A percentile compares a stretch with the other conserved stretches of the same genome.
Evolutionary conservation across 306 rosid genomes (phyloP).

Genomic region (Medicago lupulina): DNA sequence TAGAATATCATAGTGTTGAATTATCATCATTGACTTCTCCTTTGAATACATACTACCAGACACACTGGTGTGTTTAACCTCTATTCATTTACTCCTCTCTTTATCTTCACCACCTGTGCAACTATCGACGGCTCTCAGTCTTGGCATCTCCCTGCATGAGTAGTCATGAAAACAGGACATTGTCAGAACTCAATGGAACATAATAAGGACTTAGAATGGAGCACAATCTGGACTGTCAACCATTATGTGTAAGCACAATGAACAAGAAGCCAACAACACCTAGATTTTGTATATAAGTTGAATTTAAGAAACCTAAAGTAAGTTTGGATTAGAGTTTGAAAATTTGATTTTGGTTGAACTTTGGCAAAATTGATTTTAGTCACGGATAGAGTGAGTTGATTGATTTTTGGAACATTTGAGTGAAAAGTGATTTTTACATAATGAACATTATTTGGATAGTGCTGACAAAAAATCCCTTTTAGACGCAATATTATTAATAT

Average conservation of each 20-base stretch:
- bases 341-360: no score
- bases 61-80: slow-evolving; percentile 32
- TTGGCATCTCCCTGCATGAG: slow-evolving; percentile 62
- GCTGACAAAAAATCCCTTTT: slow-evolving; percentile 3
- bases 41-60: slow-evolving; percentile 39
- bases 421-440: not conserved
- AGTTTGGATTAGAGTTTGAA: not conserved
- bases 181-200: slow-evolving; percentile 3
- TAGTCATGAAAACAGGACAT: slow-evolving; percentile 29
- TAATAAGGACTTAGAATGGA: slow-evolving; percentile 1
- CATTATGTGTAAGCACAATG: not conserved
- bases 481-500: not conserved
- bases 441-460: not conserved
- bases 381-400: not conserved
- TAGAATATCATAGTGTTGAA: slow-evolving; percentile 40
- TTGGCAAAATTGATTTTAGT: not conserved
- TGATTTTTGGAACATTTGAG: no score
- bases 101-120: slow-evolving; percentile 18
- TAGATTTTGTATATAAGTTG: not conserved
- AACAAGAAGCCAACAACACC: slow-evolving; percentile 10
- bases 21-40: slow-evolving; percentile 18
- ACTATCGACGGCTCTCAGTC: slow-evolving; percentile 47
- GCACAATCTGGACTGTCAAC: slow-evolving; percentile 3
- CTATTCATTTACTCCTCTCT: slow-evolving; percentile 10
- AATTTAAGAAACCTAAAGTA: not conserved